phyloP scores from a whole-genome alignment of 345 rosid genomes.

The Sisymbrium irio region DNA sequence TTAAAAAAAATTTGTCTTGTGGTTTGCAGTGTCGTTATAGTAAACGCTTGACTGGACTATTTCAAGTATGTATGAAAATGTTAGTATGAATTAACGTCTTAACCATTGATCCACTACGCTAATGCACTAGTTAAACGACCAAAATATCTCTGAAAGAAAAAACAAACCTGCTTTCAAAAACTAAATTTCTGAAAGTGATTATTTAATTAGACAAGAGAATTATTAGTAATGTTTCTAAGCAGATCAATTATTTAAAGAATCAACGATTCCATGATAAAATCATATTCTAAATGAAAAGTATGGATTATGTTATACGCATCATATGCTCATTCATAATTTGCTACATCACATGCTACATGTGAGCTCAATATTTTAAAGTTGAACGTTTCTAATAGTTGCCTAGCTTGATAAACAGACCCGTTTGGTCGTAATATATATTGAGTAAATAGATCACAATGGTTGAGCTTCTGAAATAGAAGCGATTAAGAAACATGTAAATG shows the following conservation, averaged over 20 bases:
- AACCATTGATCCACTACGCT: neutral
- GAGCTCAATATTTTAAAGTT: neutral
- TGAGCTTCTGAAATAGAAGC: neutral
- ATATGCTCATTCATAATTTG: conserved; percentile 2
- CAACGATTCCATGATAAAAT: neutral
- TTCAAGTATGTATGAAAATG: neutral
- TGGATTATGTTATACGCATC: conserved; percentile 16
- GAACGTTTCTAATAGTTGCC: too few relatives aligned
- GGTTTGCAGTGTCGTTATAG: neutral
- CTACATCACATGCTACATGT: conserved; percentile 11
- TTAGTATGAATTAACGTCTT: neutral
- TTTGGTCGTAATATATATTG: neutral
- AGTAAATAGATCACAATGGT: neutral
- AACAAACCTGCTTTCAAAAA: too few relatives aligned
- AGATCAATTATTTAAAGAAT: neutral
- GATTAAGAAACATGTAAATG: neutral
- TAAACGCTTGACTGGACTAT: neutral
- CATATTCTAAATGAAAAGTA: neutral
- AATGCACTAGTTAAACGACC: neutral
- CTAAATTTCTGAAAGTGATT: neutral
- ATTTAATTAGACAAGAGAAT: neutral
- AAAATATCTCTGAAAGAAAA: too few relatives aligned
- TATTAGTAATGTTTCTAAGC: neutral
- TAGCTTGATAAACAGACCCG: neutral
- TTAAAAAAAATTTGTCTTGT: neutral